phyloP scores from a whole-genome alignment of 2,329 filamentous ascomycete species.

The Diaporthe australafricana region DNA sequence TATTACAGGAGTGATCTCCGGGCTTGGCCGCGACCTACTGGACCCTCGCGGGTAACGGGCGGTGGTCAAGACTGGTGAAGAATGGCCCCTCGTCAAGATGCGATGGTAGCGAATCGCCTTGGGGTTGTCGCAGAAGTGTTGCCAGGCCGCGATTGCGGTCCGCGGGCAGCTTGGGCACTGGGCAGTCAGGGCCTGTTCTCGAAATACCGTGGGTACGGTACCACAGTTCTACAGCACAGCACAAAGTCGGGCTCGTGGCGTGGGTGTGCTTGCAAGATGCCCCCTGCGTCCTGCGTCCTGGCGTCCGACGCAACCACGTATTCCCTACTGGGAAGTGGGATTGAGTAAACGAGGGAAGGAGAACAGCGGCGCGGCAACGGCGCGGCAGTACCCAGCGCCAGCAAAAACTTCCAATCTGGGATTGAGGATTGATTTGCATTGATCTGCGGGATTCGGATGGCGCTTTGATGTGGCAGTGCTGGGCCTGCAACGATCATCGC shows the following conservation, averaged over 20 bases:
- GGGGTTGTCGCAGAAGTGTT: neutral
- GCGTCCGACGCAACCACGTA: neutral
- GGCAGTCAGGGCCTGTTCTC: neutral
- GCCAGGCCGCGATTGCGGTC: constrained; percentile 1
- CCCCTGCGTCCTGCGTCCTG: constrained; percentile 10
- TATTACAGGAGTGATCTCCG: constrained; percentile 14
- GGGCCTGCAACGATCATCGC: constrained; percentile 23
- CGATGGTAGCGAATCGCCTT: constrained; percentile 11
- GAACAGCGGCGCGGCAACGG: constrained; percentile 6
- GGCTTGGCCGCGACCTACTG: constrained; percentile 7
- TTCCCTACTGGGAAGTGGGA: constrained; percentile 3
- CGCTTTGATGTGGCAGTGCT: constrained; percentile 34
- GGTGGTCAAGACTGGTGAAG: neutral
- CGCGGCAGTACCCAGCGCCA: neutral
- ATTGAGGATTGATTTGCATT: constrained; percentile 32
- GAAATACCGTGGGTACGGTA: neutral
- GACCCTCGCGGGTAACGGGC: neutral
- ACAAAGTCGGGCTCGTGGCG: neutral
- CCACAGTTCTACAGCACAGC: neutral
- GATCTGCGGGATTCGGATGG: constrained; percentile 29
- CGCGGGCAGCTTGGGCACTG: neutral
- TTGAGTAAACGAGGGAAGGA: neutral
- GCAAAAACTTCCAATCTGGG: constrained; percentile 32
- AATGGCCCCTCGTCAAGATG: neutral
- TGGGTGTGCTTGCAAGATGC: constrained; percentile 4